Evolutionary conservation across 805 yeast genomes (phyloP).

Genomic region (Suhomyces sp.): DNA sequence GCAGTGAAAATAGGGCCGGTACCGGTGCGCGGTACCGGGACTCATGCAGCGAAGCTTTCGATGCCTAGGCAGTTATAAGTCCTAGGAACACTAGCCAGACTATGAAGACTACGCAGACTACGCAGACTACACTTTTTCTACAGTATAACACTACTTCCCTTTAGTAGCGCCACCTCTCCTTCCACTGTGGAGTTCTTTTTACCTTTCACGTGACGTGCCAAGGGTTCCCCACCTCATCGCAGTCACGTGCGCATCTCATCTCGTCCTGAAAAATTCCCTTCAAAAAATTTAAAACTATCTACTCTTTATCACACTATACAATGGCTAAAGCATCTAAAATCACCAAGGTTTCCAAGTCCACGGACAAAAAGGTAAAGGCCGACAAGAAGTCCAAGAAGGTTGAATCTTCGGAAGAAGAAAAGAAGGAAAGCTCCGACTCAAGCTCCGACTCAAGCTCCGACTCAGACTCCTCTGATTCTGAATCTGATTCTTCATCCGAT

Average conservation of each 20-base stretch:
- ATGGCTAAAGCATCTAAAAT: constrained; percentile 41
- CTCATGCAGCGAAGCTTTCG: too few species aligned
- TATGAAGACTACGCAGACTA: too few species aligned
- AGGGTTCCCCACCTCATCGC: neutral
- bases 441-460: constrained; percentile 2
- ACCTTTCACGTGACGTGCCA: neutral
- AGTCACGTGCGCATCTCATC: constrained; percentile 2
- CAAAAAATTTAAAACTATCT: neutral
- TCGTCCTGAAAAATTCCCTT: constrained; percentile 1
- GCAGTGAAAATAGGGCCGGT: neutral
- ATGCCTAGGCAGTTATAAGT: too few species aligned
- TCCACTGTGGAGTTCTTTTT: too few species aligned
- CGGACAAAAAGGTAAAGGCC: constrained; percentile 20
- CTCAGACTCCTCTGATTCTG: constrained; percentile 18
- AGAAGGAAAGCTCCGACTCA: constrained; percentile 23
- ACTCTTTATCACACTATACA: constrained; percentile 9
- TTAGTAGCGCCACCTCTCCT: too few species aligned
- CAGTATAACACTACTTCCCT: too few species aligned
- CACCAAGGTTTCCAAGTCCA: constrained; percentile 18
- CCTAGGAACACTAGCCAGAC: too few species aligned
- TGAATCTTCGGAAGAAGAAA: constrained; percentile 9
- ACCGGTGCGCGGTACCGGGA: neutral
- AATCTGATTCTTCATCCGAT: constrained; percentile 20
- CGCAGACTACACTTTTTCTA: too few species aligned
- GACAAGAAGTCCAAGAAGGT: constrained; percentile 21